Percentiles rank a stretch among this genome's conserved stretches.
These are phyloP conservation scores for Xylariaceae sp. DNA, from an alignment of 2,329 filamentous ascomycete species.

Conservation along the genomic window DNA sequence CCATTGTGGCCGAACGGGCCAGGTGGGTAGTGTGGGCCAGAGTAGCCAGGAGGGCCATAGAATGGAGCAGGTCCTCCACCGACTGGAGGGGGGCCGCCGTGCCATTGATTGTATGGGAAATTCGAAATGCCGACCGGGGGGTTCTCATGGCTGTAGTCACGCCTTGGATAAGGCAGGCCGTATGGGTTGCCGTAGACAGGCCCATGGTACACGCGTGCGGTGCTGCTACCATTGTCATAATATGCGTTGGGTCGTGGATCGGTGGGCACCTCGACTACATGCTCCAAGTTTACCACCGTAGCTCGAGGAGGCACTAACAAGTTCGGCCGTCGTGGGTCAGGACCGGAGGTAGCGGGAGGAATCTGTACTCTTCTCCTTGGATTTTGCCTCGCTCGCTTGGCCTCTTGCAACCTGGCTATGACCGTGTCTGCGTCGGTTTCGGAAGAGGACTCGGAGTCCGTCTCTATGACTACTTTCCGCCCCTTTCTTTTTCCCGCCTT, in stretches of 20 bases:
- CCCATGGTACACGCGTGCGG: constrained; percentile 54
- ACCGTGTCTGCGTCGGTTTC: constrained; percentile 8
- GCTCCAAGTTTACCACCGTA: constrained; percentile 50
- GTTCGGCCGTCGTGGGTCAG: constrained; percentile 36
- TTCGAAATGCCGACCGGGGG: constrained; percentile 40
- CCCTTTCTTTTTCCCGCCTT: constrained; percentile 9
- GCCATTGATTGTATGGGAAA: constrained; percentile 39
- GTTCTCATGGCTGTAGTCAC: constrained; percentile 27
- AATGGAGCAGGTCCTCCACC: constrained; percentile 13
- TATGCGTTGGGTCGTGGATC: constrained; percentile 57
- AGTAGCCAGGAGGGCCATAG: background rate
- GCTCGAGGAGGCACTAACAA: constrained; percentile 44
- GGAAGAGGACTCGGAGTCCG: constrained; percentile 12
- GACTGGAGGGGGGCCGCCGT: constrained; percentile 33
- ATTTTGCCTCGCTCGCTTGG: constrained; percentile 6
- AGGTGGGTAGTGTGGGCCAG: background rate
- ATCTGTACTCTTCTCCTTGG: constrained; percentile 6
- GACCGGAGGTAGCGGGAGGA: constrained; percentile 13
- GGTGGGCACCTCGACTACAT: constrained; percentile 45
- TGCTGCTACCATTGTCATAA: constrained; percentile 46
- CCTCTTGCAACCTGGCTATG: constrained; percentile 8
- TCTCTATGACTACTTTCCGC: constrained; percentile 3
- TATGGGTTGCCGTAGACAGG: constrained; percentile 48
- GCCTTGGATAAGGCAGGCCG: constrained; percentile 42
- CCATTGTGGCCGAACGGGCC: background rate